Conservation (phyloP, 2,329 filamentous ascomycete genomes). For the Monosporascus sp. region DNA sequence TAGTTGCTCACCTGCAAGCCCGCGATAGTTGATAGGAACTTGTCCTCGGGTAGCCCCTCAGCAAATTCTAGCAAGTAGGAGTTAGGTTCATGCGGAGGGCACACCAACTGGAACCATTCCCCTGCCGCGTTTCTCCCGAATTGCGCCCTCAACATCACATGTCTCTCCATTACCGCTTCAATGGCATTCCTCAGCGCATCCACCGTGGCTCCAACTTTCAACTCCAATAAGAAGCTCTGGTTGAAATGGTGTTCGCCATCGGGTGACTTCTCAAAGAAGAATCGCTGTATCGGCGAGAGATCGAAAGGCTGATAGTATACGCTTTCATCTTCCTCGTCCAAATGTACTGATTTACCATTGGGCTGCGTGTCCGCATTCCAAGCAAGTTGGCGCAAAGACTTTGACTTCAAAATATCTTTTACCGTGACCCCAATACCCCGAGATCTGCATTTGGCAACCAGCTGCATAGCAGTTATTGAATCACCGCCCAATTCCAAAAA, state of each 20-base stretch:
- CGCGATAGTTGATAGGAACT: not conserved
- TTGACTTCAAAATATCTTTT: constrained; percentile 26
- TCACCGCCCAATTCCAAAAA: constrained; percentile 40
- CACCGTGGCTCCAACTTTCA: constrained; percentile 21
- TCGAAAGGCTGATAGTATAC: constrained; percentile 23
- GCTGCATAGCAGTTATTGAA: constrained; percentile 39
- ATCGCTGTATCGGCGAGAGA: constrained; percentile 39
- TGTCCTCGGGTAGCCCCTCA: not conserved
- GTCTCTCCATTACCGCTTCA: constrained; percentile 20
- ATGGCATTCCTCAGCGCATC: constrained; percentile 16
- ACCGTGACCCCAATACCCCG: constrained; percentile 26
- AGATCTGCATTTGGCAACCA: constrained; percentile 33
- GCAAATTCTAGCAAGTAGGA: not conserved
- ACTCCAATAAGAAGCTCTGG: constrained; percentile 37
- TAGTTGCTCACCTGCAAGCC: not conserved
- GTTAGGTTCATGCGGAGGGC: not conserved
- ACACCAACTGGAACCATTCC: not conserved
- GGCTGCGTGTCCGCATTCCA: constrained; percentile 16
- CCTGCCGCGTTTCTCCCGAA: constrained; percentile 13
- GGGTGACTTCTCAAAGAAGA: constrained; percentile 31
- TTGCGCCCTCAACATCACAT: constrained; percentile 32
- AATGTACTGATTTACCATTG: constrained; percentile 2
- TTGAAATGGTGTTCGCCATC: constrained; percentile 28
- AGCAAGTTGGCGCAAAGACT: constrained; percentile 15
- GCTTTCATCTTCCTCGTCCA: constrained; percentile 8